Base-by-base conservation (phyloP, 2,329 filamentous ascomycete species). In the Anthostomella pinea region DNA sequence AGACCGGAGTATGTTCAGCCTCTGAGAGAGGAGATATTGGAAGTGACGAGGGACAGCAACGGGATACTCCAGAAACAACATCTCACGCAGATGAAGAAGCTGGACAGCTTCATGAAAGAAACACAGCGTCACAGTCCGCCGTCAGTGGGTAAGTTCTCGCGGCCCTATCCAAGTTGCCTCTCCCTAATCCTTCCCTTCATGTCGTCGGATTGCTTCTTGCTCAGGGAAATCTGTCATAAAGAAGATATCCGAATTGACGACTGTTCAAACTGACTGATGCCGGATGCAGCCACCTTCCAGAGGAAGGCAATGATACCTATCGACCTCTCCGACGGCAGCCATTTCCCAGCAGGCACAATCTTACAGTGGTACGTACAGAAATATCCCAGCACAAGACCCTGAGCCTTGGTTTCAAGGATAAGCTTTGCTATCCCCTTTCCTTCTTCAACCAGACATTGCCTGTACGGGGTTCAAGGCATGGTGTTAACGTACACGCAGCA, bases 1-100 rank as follows among this genome's bases (percentile, higher is more conserved):
- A 43, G 45, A 9, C 68, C 65, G 0, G 67, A 73, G 46, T 67
- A 65, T 43, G 49, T 70, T 17, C 59, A 68, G 20, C 60, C 63
- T 3, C 48, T 71, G 15, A 59, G 68, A 8, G 51, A 65, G 15
- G 69, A 73, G 46, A 66, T 68, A 15, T 13, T 43, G 6, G 51
- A 48, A 13, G 47, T 48, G 4, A 51, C 54, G 4, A 54, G 49
- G 8, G 45, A 43, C 13, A 56, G 41, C 37, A 46, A 51, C 14
- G 48, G 49, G 3, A 23, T 40, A 5, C 46, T 54, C 4, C 46
- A 46, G 17, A 58, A 58, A 31, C 53, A 51, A 19, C 53, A 57
- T 25, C 45, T 61, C 8, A 53, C 46, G 1, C 53, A 57, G 18
- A 51, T 65, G 40, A 52, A 45, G 28, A 62, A 57, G 38, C 35